Evolutionary conservation across 1,284 basidiomycete genomes (phyloP).

Genomic region (Athelia sp.): DNA sequence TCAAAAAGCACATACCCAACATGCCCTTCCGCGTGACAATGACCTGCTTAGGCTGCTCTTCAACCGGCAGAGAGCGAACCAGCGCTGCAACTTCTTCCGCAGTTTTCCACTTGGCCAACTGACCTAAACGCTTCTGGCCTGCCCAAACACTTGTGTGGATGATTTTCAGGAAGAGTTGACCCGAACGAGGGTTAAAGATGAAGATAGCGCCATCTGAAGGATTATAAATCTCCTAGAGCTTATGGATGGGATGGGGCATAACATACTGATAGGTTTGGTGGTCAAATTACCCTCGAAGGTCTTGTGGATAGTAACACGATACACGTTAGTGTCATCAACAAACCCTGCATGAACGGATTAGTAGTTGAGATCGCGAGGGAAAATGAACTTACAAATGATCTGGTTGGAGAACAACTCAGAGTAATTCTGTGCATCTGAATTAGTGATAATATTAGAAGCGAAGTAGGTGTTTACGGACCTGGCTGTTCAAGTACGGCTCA

Average conservation of each 20-base stretch:
- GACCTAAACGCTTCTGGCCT: slow-evolving; percentile 98
- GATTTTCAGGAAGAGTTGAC: slow-evolving; percentile 97
- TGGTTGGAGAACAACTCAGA: slow-evolving; percentile 99
- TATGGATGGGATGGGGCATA: neutral
- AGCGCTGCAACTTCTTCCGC: slow-evolving; percentile 99
- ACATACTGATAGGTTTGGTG: slow-evolving; percentile 94
- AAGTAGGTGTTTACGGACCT: slow-evolving; percentile 34
- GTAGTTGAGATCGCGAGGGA: slow-evolving; percentile 2
- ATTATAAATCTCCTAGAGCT: slow-evolving; percentile 3
- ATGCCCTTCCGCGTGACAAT: slow-evolving; percentile 99
- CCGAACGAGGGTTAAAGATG: slow-evolving; percentile 99
- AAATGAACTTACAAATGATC: slow-evolving; percentile 79
- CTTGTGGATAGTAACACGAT: slow-evolving; percentile 99
- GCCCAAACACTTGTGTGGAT: slow-evolving; percentile 99
- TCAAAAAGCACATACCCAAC: slow-evolving; percentile 58
- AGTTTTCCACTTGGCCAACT: slow-evolving; percentile 99
- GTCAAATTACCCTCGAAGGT: slow-evolving; percentile 99
- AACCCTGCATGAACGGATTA: slow-evolving; percentile 58
- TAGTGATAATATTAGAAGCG: slow-evolving; percentile 14
- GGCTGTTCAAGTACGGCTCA: slow-evolving; percentile 97
- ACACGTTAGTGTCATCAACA: slow-evolving; percentile 99
- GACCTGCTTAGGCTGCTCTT: slow-evolving; percentile 99
- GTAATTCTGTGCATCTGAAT: slow-evolving; percentile 62
- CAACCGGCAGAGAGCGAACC: slow-evolving; percentile 94
- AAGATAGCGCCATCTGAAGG: slow-evolving; percentile 90